Conservation (phyloP, 345 rosid species). For the Citrus mangshanensis region DNA sequence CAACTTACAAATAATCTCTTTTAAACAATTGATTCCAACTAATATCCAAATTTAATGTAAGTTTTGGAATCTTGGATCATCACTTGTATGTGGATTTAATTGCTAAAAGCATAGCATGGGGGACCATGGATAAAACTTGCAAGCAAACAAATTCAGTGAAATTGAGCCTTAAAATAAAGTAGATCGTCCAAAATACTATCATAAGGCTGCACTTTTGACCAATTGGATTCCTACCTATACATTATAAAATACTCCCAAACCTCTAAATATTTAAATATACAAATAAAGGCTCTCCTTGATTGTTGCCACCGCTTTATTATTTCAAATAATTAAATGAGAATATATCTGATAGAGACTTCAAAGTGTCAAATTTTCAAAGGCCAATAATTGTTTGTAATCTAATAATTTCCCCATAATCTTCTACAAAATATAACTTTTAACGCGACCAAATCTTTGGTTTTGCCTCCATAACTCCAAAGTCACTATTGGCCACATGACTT, state of each 20-base stretch:
- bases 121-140: slow-evolving; percentile 2
- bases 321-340: neutral
- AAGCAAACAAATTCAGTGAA: neutral
- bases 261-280: neutral
- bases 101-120: neutral
- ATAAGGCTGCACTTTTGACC: slow-evolving; percentile 36
- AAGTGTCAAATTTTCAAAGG: neutral
- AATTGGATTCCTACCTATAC: slow-evolving; percentile 2
- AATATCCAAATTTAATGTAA: neutral
- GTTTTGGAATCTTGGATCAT: neutral
- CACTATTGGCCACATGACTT: neutral
- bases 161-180: slow-evolving; percentile 1
- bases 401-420: slow-evolving; percentile 12
- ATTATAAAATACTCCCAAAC: neutral
- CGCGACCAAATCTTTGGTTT: neutral
- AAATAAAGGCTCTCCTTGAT: slow-evolving; percentile 15
- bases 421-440: slow-evolving; percentile 12
- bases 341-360: slow-evolving; percentile 19
- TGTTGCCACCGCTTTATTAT: slow-evolving; percentile 6
- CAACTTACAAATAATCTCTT: neutral
- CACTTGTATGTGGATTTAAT: neutral
- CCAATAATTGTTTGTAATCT: slow-evolving; percentile 9
- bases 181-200: slow-evolving; percentile 18
- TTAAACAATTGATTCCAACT: neutral
- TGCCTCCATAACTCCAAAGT: neutral